Base-by-base conservation (phyloP, 306 rosid genomes). In the Gleditsia sinensis region DNA sequence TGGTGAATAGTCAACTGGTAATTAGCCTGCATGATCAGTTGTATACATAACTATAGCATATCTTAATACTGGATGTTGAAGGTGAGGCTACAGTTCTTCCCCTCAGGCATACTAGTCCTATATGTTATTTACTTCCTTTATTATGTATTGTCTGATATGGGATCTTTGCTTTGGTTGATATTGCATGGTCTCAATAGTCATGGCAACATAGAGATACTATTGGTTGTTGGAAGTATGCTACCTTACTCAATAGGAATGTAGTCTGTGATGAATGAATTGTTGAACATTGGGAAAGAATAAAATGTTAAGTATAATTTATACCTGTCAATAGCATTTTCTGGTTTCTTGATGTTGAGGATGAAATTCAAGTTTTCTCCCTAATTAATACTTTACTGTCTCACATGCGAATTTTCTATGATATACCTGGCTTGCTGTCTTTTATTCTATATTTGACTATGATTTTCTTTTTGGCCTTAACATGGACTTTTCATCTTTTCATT, bases 401-500 rank as follows among this genome's bases (percentile, higher is more conserved):
- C 45, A 39, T 71, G 24, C 53, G 17, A 70, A 64, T 4, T 63
- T 61, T 23, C 1, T 45, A 27, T 37, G 59, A 30, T 65, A 46
- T 46, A 65, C 67, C 40, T 48, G 19, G 39, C 75, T 37, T 28
- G 32, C 60, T 7, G 42, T 24, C 70, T 65, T 65, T n/a, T 69
- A n/a, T 70, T 59, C 30, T 54, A 61, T 71, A 21, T 66, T 61
- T 46, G 56, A 54, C 60, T 24, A n/a, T n/a, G 56, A 21, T 14
- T 51, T 70, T 69, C 37, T 46, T 64, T 39, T 23, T 25, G 77
- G 12, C 59, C 67, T 49, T 74, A 51, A 75, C 21, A 53, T 74
- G 61, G 42, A 39, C 63, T 39, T 19, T 51, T 57, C 74, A 59
- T 81, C 73, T 76, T 91, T 75, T 65, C 43, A 33, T 77, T 89